Conservation (phyloP, 2,329 filamentous ascomycete species). For the Aspergillus sp. region DNA sequence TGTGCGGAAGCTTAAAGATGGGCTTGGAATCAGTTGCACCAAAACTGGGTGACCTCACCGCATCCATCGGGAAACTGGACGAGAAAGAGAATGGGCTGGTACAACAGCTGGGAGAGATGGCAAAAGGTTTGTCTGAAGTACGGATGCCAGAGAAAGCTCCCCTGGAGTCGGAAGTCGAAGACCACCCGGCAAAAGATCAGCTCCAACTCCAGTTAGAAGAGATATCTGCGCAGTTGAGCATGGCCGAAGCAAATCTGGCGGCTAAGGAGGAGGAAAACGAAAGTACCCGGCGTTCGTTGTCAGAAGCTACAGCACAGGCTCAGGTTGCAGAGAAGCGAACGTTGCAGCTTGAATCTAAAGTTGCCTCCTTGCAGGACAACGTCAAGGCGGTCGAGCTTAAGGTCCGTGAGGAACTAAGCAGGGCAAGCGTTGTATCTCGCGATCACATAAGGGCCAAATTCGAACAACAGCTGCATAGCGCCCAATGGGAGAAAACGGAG, state of each 20-base stretch:
- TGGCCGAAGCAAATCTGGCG: constrained; percentile 8
- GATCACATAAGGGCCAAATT: constrained; percentile 19
- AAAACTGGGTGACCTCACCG: constrained; percentile 10
- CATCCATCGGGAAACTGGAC: constrained; percentile 14
- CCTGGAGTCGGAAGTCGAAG: constrained; percentile 16
- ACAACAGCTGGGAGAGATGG: constrained; percentile 18
- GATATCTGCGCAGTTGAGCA: constrained; percentile 9
- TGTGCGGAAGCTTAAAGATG: constrained; percentile 10
- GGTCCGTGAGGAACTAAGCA: constrained; percentile 22
- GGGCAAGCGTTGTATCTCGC: constrained; percentile 20
- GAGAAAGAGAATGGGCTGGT: constrained; percentile 17
- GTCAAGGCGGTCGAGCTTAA: constrained; percentile 13
- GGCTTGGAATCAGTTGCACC: constrained; percentile 12
- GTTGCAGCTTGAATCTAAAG: constrained; percentile 14
- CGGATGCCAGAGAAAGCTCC: constrained; percentile 10
- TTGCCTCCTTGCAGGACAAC: constrained; percentile 12
- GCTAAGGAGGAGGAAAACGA: constrained; percentile 13
- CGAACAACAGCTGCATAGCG: constrained; percentile 19
- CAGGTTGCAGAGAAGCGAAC: constrained; percentile 11
- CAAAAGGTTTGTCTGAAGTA: constrained; percentile 11
- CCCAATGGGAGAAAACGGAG: constrained; percentile 17
- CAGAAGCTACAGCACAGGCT: constrained; percentile 9
- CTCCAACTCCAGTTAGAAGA: constrained; percentile 18
- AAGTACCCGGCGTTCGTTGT: constrained; percentile 11
- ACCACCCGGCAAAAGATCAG: constrained; percentile 12